A percentile compares a stretch with the other conserved stretches of the same genome.
Evolutionary conservation across 192 early-diverging fungal species (phyloP).

Genomic region (Coemansia sp.): DNA sequence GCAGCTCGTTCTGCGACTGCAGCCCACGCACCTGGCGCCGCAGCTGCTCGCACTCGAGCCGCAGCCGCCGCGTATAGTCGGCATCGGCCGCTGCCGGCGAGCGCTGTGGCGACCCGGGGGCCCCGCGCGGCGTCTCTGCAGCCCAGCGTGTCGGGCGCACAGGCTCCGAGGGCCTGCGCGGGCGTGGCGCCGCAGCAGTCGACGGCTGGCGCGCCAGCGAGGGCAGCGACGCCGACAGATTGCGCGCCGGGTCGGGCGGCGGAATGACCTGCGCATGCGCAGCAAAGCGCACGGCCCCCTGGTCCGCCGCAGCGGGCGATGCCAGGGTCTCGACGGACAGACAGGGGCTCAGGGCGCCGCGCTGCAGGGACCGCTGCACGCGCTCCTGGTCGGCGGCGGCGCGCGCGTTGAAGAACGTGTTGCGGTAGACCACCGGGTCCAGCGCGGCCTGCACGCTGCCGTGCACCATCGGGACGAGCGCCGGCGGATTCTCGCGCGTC

Average conservation of each 20-base stretch:
- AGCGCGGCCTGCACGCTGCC: conserved; percentile 13
- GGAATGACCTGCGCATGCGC: background rate
- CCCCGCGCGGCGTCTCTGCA: background rate
- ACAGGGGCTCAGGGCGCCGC: too few species aligned
- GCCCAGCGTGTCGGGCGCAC: background rate
- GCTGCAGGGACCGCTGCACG: too few species aligned
- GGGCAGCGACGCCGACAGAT: conserved; percentile 4
- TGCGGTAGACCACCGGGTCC: conserved; percentile 34
- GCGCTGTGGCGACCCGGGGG: background rate
- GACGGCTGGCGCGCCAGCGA: conserved; percentile 1
- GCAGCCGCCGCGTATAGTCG: background rate
- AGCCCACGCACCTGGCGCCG: conserved; percentile 18
- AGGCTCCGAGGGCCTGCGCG: conserved; percentile 21
- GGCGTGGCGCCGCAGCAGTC: background rate
- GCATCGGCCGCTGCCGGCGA: background rate
- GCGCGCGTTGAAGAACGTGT: conserved; percentile 42
- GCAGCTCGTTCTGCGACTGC: conserved; percentile 39
- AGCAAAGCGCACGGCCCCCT: background rate
- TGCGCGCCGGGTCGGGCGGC: background rate
- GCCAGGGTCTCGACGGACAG: conserved; percentile 34
- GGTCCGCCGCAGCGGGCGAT: background rate
- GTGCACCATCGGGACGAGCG: conserved; percentile 21
- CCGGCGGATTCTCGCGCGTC: conserved; percentile 21
- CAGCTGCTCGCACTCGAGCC: conserved; percentile 22
- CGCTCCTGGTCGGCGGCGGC: conserved; percentile 15